Percentiles rank a stretch among this genome's conserved stretches.
These are phyloP conservation scores for Coprinopsis sp. DNA, from an alignment of 768 basidiomycete species.

Conservation along the genomic window DNA sequence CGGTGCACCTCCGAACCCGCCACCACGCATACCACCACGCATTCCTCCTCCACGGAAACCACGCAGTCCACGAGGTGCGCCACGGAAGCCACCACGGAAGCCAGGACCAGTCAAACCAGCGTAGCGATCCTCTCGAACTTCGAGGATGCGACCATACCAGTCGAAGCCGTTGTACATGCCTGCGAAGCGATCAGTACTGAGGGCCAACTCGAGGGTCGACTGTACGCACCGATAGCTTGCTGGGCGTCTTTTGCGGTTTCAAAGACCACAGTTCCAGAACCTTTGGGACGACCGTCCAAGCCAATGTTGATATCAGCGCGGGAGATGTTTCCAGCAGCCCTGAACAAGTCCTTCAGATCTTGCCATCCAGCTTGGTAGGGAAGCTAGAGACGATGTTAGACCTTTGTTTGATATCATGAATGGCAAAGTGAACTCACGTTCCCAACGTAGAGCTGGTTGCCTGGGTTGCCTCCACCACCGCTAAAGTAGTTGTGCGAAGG, in stretches of 20 bases:
- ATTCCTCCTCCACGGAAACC: conserved; percentile 49
- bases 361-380: conserved; percentile 98
- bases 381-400: conserved; percentile 45
- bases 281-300: conserved; percentile 89
- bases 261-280: conserved; percentile 96
- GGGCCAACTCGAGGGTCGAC: not conserved
- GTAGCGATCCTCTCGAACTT: conserved; percentile 95
- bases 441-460: conserved; percentile 89
- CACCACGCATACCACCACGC: conserved; percentile 45
- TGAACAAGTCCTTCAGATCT: conserved; percentile 97
- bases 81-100: conserved; percentile 57
- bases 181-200: conserved; percentile 25
- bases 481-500: conserved; percentile 74
- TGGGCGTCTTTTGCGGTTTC: conserved; percentile 87
- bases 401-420: conserved; percentile 1
- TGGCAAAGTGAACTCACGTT: conserved; percentile 58
- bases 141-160: conserved; percentile 93
- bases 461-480: conserved; percentile 52
- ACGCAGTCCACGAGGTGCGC: conserved; percentile 36
- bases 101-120: conserved; percentile 73
- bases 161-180: conserved; percentile 97
- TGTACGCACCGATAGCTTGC: conserved; percentile 82
- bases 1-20: conserved; percentile 53
- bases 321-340: conserved; percentile 90
- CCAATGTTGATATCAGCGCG: conserved; percentile 95